Conservation (phyloP, 2,329 filamentous ascomycete genomes). For the Monilinia aucupariae region DNA sequence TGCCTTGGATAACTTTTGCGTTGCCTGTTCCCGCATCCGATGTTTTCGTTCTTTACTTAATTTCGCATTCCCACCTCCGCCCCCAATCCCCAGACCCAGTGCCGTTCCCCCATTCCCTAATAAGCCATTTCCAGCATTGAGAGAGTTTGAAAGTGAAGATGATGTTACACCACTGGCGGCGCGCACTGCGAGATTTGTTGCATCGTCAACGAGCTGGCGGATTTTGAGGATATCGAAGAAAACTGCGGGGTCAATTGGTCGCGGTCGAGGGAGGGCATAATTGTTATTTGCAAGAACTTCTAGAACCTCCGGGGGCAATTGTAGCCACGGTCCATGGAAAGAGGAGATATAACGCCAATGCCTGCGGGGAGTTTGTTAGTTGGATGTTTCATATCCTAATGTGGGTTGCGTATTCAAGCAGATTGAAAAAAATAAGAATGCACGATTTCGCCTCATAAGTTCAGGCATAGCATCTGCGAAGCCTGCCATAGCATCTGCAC, state of each 20-base stretch:
- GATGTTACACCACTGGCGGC: constrained; percentile 69
- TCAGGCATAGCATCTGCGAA: constrained; percentile 11
- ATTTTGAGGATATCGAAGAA: constrained; percentile 85
- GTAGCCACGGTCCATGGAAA: constrained; percentile 78
- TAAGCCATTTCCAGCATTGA: constrained; percentile 46
- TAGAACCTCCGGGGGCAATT: constrained; percentile 72
- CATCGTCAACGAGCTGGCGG: constrained; percentile 71
- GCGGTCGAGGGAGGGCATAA: constrained; percentile 69
- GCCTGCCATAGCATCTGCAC: not conserved
- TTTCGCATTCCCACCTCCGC: constrained; percentile 55
- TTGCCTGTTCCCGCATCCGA: constrained; percentile 75
- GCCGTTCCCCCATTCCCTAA: constrained; percentile 45
- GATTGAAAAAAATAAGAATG: constrained; percentile 1
- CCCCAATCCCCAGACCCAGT: constrained; percentile 52
- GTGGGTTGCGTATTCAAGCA: constrained; percentile 2
- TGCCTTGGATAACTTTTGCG: constrained; percentile 68
- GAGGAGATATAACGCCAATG: constrained; percentile 83
- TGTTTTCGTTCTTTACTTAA: constrained; percentile 72
- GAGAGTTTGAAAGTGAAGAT: constrained; percentile 53
- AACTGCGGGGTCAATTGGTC: constrained; percentile 70
- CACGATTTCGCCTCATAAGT: constrained; percentile 7
- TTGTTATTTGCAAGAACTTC: constrained; percentile 74
- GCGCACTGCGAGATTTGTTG: constrained; percentile 69
- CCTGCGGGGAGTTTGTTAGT: constrained; percentile 41
- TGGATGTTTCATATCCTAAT: not conserved